Base-by-base conservation (phyloP, 2,329 filamentous ascomycete species). In the Nemania diffusa region DNA sequence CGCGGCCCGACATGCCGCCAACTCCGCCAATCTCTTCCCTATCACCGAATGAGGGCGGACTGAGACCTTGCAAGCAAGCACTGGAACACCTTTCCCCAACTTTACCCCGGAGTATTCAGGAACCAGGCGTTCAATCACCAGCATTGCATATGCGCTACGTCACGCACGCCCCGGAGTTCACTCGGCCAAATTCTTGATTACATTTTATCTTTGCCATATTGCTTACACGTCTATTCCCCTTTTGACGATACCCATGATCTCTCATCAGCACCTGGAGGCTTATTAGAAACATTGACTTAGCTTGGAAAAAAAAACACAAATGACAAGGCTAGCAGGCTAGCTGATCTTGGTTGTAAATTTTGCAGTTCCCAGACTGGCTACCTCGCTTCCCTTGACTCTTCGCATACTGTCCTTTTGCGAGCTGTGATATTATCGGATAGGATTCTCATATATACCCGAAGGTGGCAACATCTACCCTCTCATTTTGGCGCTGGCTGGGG, bases 1-100 rank as follows among this genome's bases (percentile, higher is more conserved):
- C 40, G 46, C 74, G 74, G 74, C 63, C 74, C 74, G 74, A 29
- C 52, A 48, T 63, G 70, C 74, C 62, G 65, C 50, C 57, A 62
- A 53, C 46, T 69, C 65, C 66, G 62, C 68, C 68, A 53, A 68
- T 62, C 53, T 57, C 48, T 57, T 48, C 50, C 51, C 48, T 56
- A 59, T 64, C 60, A 32, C 67, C 62, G 63, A 64, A 61, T 46
- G 37, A 62, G 60, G 57, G 17, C 60, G 51, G 57, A 48, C 53
- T 58, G 26, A 51, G 64, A 48, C 60, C 24, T 62, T 52, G 55
- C 22, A 58, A 51, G 15, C 46, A 53, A 2, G 22, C 40, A 48
- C 29, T 51, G 37, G 57, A 46, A 68, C 53, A 22, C 58, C 9
- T 57, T 69, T 63, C 69, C 69, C 69, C 66, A 67, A 59, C 56